phyloP scores from a whole-genome alignment of 768 basidiomycete species.

The Psilocybe tampanensis region DNA sequence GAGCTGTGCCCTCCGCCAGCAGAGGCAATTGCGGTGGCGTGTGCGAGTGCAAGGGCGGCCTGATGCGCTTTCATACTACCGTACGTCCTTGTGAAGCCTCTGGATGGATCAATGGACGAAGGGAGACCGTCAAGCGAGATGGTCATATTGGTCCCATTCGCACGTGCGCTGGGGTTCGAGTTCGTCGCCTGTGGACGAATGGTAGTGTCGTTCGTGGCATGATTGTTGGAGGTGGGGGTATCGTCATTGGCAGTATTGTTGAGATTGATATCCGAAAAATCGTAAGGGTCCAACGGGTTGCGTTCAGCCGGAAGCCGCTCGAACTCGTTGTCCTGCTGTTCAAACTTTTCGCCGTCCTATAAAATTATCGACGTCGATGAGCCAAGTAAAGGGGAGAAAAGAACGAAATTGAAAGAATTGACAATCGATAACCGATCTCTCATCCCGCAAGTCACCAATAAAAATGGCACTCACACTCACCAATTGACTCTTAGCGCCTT shows the following conservation, averaged over 20 bases:
- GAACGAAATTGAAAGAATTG: background rate
- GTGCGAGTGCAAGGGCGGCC: slow-evolving; percentile 18
- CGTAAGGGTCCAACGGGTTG: slow-evolving; percentile 7
- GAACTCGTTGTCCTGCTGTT: slow-evolving; percentile 12
- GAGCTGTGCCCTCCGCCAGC: slow-evolving; percentile 30
- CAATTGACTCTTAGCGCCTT: slow-evolving; percentile 24
- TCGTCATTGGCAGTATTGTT: background rate
- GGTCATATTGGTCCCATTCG: slow-evolving; percentile 32
- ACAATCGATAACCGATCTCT: background rate
- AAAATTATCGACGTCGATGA: no score
- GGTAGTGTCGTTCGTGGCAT: background rate
- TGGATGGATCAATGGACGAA: slow-evolving; percentile 37
- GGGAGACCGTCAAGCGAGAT: slow-evolving; percentile 56
- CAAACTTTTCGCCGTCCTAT: slow-evolving; percentile 15
- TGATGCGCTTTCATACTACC: slow-evolving; percentile 26
- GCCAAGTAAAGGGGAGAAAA: background rate
- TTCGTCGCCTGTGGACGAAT: slow-evolving; percentile 5
- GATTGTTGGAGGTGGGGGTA: background rate
- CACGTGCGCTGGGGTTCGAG: slow-evolving; percentile 3
- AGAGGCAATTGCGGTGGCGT: slow-evolving; percentile 9
- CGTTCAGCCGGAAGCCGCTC: slow-evolving; percentile 6
- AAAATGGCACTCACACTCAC: slow-evolving; percentile 1
- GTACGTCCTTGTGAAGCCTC: slow-evolving; percentile 30
- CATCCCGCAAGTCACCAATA: background rate
- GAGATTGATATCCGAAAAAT: background rate